Evolutionary conservation across 345 rosid genomes (phyloP), one percentile per base, ranked within the genome.

Genomic region (Reutealis trisperma): DNA sequence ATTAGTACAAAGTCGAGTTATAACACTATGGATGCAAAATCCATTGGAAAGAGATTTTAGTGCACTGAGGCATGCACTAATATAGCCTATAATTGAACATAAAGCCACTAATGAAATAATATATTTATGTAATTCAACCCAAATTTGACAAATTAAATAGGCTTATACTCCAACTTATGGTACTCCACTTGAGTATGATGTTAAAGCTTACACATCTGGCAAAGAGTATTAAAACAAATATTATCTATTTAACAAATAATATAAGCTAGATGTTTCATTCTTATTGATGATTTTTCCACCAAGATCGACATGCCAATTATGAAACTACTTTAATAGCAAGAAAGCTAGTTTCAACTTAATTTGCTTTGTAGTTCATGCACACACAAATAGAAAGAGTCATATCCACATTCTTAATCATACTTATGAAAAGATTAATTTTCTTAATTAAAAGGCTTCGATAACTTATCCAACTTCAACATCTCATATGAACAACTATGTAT

Each of bases 1-100:
- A n/a, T n/a, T n/a, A n/a, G n/a, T n/a, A n/a, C n/a, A n/a, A n/a
- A n/a, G n/a, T n/a, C n/a, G n/a, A n/a, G n/a, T n/a, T n/a, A n/a
- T n/a, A n/a, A n/a, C n/a, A n/a, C 65, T 91, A 0, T 89, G 93
- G 96, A 80, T 91, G 90, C 85, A 78, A 65, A 89, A 82, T 66
- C 88, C 92, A 27, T 71, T 78, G 22, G 86, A 82, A 51, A 62
- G 93, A 47, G 91, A 89, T 70, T 85, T 86, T 22, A 65, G 68
- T 16, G 80, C 83, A 45, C 42, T 91, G 19, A 84, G 81, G 75
- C 80, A 82, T 8, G 85, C 90, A 15, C 75, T 91, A 13, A 80
- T 77, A 65, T 90, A 87, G 70, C 71, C 90, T 3, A 80, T 84
- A 65, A 58, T 86, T 59, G 90, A 91, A 74, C 78, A 70, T 27